Conservation (phyloP, 73 alveolate genomes). For the Paramecium bursaria region DNA sequence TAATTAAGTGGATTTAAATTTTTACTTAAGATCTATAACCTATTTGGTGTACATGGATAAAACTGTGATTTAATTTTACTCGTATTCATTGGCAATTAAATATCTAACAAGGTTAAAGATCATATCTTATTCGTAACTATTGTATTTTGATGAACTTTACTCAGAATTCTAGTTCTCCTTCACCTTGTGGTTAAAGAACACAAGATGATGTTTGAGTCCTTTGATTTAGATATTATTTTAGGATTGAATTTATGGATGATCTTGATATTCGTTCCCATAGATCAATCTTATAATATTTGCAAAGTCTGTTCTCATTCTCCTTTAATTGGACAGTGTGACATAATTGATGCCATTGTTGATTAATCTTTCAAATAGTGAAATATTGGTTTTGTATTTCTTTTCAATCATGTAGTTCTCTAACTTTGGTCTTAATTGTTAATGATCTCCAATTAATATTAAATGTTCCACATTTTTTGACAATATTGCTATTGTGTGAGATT, state of each 20-base stretch:
- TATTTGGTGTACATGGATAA: slow-evolving; percentile 84
- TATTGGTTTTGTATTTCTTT: slow-evolving; percentile 77
- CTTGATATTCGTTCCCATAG: slow-evolving; percentile 73
- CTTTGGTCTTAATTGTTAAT: slow-evolving; percentile 85
- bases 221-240: slow-evolving; percentile 65
- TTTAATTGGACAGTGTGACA: slow-evolving; percentile 75
- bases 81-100: slow-evolving; percentile 73
- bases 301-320: slow-evolving; percentile 90
- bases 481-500: slow-evolving; percentile 80
- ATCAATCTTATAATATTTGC: slow-evolving; percentile 83
- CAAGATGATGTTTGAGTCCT: slow-evolving; percentile 77
- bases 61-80: slow-evolving; percentile 76
- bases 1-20: background rate
- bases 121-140: slow-evolving; percentile 81
- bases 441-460: slow-evolving; percentile 91
- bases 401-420: slow-evolving; percentile 72
- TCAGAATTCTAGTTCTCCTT: slow-evolving; percentile 73
- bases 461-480: slow-evolving; percentile 76
- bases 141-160: slow-evolving; percentile 77
- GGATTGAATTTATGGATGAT: slow-evolving; percentile 61
- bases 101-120: slow-evolving; percentile 75
- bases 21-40: slow-evolving; percentile 71
- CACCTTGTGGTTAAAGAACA: slow-evolving; percentile 79
- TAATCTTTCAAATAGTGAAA: slow-evolving; percentile 90
- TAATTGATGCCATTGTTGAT: slow-evolving; percentile 72